phyloP scores from a whole-genome alignment of 257 asterid species.

The Salvia miltiorrhiza region DNA sequence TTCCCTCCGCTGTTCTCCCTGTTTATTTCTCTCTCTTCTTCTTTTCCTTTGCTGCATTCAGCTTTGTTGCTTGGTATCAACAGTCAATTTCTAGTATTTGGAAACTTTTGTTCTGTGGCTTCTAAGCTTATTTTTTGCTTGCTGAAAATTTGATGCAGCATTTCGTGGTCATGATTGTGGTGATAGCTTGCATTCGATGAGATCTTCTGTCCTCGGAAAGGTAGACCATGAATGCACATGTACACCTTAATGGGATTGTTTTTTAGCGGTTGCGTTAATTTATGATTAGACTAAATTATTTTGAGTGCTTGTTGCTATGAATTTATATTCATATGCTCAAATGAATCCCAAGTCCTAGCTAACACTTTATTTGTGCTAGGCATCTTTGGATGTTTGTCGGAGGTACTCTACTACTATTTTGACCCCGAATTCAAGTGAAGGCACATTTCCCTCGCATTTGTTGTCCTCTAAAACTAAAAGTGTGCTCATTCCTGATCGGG shows the following conservation, averaged over 20 bases:
- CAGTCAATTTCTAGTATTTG: background rate
- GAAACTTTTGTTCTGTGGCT: background rate
- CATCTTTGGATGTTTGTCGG: slow-evolving; percentile 27
- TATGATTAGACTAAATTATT: background rate
- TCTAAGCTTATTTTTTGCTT: background rate
- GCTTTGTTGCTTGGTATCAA: background rate
- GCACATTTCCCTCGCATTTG: slow-evolving; percentile 52
- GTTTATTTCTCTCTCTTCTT: background rate
- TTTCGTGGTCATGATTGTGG: slow-evolving; percentile 14
- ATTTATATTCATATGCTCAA: background rate
- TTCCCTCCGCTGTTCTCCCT: background rate
- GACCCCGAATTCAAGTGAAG: slow-evolving; percentile 59
- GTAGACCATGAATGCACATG: slow-evolving; percentile 17
- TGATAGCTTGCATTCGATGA: slow-evolving; percentile 10
- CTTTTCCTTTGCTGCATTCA: background rate
- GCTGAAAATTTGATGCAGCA: slow-evolving; percentile 11
- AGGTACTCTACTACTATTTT: slow-evolving; percentile 51
- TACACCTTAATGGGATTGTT: background rate
- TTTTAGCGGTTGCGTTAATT: background rate
- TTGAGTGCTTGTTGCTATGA: background rate
- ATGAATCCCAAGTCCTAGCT: background rate
- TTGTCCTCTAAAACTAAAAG: slow-evolving; percentile 36
- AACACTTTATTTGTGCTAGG: slow-evolving; percentile 28
- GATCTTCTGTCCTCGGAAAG: slow-evolving; percentile 25
- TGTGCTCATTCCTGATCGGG: slow-evolving; percentile 49